Conservation (phyloP, 2,329 filamentous ascomycete species). For the Pyricularia sp. region DNA sequence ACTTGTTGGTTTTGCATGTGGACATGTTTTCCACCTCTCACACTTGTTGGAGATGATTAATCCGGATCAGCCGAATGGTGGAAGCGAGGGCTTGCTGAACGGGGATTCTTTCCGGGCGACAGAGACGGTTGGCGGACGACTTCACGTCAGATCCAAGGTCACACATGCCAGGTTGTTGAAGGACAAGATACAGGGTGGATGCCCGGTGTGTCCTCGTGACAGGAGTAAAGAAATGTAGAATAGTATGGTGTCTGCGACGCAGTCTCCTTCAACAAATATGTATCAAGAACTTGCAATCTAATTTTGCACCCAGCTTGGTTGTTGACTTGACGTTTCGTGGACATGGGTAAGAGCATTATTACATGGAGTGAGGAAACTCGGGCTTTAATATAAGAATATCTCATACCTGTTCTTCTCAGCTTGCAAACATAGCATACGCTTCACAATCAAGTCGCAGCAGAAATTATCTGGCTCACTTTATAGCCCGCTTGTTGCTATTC, state of each 20-base stretch:
- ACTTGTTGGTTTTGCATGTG: constrained; percentile 68
- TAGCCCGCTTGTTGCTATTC: too few relatives aligned
- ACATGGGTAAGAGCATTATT: too few relatives aligned
- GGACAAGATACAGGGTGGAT: constrained; percentile 54
- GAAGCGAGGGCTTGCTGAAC: not conserved
- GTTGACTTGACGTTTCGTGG: not conserved
- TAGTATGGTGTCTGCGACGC: not conserved
- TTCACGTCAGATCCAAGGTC: constrained; percentile 61
- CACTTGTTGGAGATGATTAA: constrained; percentile 50
- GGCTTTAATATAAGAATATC: too few relatives aligned
- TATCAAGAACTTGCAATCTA: not conserved
- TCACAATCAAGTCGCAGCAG: too few relatives aligned
- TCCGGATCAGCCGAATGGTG: constrained; percentile 21
- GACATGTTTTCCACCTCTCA: constrained; percentile 66
- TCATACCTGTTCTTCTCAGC: too few relatives aligned
- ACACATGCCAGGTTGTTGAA: constrained; percentile 69
- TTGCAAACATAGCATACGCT: too few relatives aligned
- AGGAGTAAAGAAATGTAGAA: constrained; percentile 2
- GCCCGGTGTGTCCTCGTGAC: constrained; percentile 38
- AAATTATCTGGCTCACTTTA: too few relatives aligned
- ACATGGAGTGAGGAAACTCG: too few relatives aligned
- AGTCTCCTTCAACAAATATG: not conserved
- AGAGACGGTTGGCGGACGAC: not conserved
- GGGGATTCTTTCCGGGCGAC: not conserved
- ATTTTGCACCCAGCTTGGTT: not conserved